A percentile compares a stretch with the other conserved stretches of the same genome.
phyloP scores from a whole-genome alignment of 306 rosid genomes.

The Gillenia trifoliata region DNA sequence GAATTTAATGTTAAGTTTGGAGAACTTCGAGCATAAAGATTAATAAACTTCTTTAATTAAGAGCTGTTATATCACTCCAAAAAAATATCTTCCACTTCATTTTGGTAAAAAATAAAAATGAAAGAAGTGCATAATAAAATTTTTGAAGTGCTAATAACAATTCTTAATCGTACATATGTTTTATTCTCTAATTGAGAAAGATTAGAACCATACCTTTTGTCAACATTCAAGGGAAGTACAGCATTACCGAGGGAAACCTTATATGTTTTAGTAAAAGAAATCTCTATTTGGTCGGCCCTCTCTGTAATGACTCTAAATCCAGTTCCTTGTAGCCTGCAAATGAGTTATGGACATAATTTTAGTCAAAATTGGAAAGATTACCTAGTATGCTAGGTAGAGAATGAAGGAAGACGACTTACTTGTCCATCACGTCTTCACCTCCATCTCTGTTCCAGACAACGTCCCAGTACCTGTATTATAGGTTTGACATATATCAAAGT shows the following conservation, averaged over 20 bases:
- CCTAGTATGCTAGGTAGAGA: not conserved
- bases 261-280: slow-evolving; percentile 64
- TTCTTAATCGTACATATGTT: too few relatives aligned
- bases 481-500: too few relatives aligned
- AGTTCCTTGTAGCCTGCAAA: slow-evolving; percentile 43
- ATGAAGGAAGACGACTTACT: slow-evolving; percentile 24
- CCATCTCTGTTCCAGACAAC: slow-evolving; percentile 51
- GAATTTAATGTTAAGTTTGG: not conserved
- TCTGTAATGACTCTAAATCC: slow-evolving; percentile 19
- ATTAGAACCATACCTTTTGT: slow-evolving; percentile 47
- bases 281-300: slow-evolving; percentile 40
- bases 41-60: too few relatives aligned
- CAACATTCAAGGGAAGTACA: slow-evolving; percentile 48
- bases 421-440: slow-evolving; percentile 1
- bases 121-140: too few relatives aligned
- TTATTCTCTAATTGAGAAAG: not conserved
- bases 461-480: slow-evolving; percentile 54
- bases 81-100: too few relatives aligned
- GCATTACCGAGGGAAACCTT: slow-evolving; percentile 9
- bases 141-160: too few relatives aligned
- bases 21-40: too few relatives aligned
- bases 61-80: too few relatives aligned
- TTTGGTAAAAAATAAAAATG: too few relatives aligned
- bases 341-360: not conserved
- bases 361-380: not conserved